Conservation (phyloP, 352 stramenopile species). For the Phytopythium vexans region DNA sequence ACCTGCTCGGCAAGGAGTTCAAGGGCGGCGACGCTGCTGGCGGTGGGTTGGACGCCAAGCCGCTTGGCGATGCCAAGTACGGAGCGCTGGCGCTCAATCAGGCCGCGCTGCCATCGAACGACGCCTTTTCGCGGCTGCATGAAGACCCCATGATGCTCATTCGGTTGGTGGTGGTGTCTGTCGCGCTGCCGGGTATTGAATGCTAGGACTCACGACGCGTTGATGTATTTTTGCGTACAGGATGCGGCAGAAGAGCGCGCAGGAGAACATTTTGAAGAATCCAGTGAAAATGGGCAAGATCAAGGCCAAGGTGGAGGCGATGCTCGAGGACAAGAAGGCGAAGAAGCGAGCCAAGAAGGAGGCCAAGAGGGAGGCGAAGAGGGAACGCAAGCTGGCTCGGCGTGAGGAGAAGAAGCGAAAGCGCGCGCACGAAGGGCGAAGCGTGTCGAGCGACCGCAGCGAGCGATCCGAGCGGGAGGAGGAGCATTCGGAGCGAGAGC, state of each 20-base stretch:
- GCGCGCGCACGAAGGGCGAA: constrained; percentile 12
- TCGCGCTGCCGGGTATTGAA: neutral
- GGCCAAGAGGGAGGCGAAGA: constrained; percentile 63
- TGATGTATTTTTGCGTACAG: constrained; percentile 5
- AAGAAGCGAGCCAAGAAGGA: constrained; percentile 68
- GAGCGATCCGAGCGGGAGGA: constrained; percentile 14
- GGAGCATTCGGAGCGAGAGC: constrained; percentile 12
- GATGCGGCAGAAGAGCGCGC: constrained; percentile 72
- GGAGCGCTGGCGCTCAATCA: constrained; percentile 62
- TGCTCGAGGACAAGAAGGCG: constrained; percentile 76
- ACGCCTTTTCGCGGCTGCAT: constrained; percentile 91
- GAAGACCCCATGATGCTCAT: constrained; percentile 98
- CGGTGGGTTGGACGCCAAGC: constrained; percentile 39
- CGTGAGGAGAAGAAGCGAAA: constrained; percentile 48
- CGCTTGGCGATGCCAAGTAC: constrained; percentile 58
- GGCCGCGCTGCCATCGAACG: constrained; percentile 65
- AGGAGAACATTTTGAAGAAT: constrained; percentile 86
- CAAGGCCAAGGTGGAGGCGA: constrained; percentile 71
- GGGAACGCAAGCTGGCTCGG: constrained; percentile 26
- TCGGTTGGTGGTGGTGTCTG: constrained; percentile 26
- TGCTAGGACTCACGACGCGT: neutral
- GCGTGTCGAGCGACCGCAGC: constrained; percentile 7
- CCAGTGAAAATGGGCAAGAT: constrained; percentile 90
- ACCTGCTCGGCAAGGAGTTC: constrained; percentile 92
- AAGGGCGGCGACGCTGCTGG: constrained; percentile 34